Base-by-base conservation (phyloP, 805 yeast species). In the Kodamaea nitidulidarum region DNA sequence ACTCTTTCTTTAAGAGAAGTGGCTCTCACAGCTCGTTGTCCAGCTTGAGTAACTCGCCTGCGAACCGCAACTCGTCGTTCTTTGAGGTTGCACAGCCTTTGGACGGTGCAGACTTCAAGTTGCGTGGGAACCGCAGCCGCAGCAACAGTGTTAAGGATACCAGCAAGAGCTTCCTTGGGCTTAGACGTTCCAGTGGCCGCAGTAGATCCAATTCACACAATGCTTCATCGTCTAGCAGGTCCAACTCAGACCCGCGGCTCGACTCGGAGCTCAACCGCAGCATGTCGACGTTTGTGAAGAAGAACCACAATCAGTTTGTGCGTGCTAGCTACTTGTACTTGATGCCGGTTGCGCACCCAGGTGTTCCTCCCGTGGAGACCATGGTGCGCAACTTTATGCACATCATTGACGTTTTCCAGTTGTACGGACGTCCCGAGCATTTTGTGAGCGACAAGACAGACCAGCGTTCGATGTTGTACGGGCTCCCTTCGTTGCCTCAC, bases 391-490 rank as follows among this genome's bases (percentile, higher is more conserved):
- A 78, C 51, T 65, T 81, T 44, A 70, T 84, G 22, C 91, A 88
- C 34, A 67, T 83, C 14, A 73, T 81, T 65, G 86, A 84, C 55
- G 69, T 82, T 3, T 84, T 83, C 61, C 75, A 72, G 52, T 57
- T 84, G 34, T 84, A 84, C 51, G 95, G 95, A 7, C 70, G 93
- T 48, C 93, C 95, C 1, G 65, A 71, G 39, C 78, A 83, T 43
- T 71, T 87, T 49, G 80, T 75, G 50, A 86, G 93, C 15, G 85
- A 84, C 58, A 87, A 85, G 58, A 54, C 67, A 1, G 84, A 87
- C 48, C 56, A 72, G 32, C 62, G 73, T 24, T 82, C 91, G 11
- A 64, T 87, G 54, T 68, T 87, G 24, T 84, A 82, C 63, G 91
- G 82, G 0, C 66, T 84, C 43, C 95, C 95, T 4, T 76, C 80